These are phyloP conservation scores for Babesia sp. DNA, from an alignment of 169 alveolate genomes.

Conservation along the genomic window DNA sequence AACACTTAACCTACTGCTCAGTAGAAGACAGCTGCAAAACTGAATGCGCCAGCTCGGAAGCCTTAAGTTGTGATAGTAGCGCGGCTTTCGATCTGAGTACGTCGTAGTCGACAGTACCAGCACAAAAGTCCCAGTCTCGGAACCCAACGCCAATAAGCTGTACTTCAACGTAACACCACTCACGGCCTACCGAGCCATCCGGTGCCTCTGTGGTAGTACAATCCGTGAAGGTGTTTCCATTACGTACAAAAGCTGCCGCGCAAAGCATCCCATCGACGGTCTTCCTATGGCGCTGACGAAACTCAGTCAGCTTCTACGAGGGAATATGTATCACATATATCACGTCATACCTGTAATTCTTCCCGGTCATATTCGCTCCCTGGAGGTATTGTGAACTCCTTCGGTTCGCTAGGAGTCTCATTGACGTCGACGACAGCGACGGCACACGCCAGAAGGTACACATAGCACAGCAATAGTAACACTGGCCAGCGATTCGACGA, in stretches of 20 bases:
- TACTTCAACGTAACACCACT: conserved; percentile 91
- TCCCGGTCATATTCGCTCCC: conserved; percentile 56
- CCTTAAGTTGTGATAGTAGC: conserved; percentile 36
- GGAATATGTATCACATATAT: not conserved
- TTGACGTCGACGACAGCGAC: conserved; percentile 8
- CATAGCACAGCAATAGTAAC: not conserved
- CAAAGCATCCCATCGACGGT: conserved; percentile 88
- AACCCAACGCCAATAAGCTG: conserved; percentile 87
- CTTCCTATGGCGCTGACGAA: conserved; percentile 86
- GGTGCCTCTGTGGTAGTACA: conserved; percentile 88
- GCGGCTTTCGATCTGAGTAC: conserved; percentile 77
- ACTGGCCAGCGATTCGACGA: not conserved
- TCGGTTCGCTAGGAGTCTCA: not conserved
- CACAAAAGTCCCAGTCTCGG: conserved; percentile 89
- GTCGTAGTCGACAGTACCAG: conserved; percentile 80
- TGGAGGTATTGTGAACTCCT: conserved; percentile 49
- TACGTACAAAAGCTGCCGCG: conserved; percentile 91
- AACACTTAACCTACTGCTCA: conserved; percentile 32
- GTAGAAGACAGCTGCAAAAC: conserved; percentile 22
- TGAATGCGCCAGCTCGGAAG: conserved; percentile 55
- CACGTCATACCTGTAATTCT: conserved; percentile 35
- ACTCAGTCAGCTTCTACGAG: conserved; percentile 85
- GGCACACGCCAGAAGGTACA: not conserved
- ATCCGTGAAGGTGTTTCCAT: conserved; percentile 86
- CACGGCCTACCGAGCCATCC: conserved; percentile 86